A percentile compares a stretch with the other conserved stretches of the same genome.
Conservation (phyloP, 108 stramenopile species). For the Nannochloropsis salina region DNA sequence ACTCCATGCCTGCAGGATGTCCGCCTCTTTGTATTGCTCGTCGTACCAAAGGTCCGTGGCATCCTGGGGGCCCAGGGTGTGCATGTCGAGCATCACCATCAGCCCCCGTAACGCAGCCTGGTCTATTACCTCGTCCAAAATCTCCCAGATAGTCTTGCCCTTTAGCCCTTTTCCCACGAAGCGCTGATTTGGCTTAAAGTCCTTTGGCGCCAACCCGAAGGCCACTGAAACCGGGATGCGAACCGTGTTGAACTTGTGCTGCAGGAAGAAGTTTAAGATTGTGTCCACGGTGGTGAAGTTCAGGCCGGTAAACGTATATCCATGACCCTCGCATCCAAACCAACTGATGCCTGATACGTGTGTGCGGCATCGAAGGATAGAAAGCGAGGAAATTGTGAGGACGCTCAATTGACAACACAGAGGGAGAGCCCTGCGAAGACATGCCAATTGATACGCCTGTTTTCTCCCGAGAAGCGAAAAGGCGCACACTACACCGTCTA, state of each 20-base stretch:
- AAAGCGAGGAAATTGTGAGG: not conserved
- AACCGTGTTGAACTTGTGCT: conserved; percentile 18
- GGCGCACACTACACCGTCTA: not conserved
- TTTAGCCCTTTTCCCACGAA: not conserved
- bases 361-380: not conserved
- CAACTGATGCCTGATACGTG: not conserved
- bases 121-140: not conserved
- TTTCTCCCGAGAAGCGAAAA: not conserved
- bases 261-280: not conserved
- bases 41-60: not conserved
- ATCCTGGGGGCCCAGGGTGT: not conserved
- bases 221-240: not conserved
- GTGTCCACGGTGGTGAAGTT: not conserved
- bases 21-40: not conserved
- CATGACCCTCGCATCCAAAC: conserved; percentile 14
- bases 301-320: not conserved
- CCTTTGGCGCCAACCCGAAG: not conserved
- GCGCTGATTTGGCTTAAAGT: conserved; percentile 1
- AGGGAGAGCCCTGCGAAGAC: too few relatives aligned
- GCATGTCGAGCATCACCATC: not conserved
- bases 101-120: not conserved
- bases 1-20: not conserved
- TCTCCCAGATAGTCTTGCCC: conserved; percentile 15
- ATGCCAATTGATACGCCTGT: not conserved
- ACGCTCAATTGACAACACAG: too few relatives aligned